A percentile compares a stretch with the other conserved stretches of the same genome.
Conservation (phyloP, 1,284 basidiomycete genomes). For the Boletellus deceptivus region DNA sequence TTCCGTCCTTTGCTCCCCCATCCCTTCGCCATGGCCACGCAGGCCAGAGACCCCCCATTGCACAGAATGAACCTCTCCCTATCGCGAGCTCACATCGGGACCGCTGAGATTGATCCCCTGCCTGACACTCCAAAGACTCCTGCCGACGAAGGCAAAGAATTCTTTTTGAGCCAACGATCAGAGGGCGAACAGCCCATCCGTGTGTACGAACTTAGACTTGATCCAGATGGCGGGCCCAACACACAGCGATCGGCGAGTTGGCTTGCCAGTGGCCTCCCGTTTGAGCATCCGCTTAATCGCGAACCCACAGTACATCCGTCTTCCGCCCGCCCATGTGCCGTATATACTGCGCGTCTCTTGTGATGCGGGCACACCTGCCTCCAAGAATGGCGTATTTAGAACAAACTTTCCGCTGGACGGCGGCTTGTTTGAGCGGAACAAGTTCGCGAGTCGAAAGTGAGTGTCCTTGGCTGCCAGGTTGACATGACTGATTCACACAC, state of each 20-base stretch:
- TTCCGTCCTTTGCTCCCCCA: not conserved
- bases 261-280: not conserved
- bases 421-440: conserved; percentile 76
- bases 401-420: conserved; percentile 95
- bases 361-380: conserved; percentile 84
- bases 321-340: conserved; percentile 86
- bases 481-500: conserved; percentile 11
- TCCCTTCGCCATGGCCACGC: conserved; percentile 9
- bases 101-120: not conserved
- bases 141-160: conserved; percentile 87
- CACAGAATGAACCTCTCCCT: conserved; percentile 14
- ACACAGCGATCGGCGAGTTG: conserved; percentile 76
- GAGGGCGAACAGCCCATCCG: conserved; percentile 64
- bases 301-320: conserved; percentile 78
- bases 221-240: conserved; percentile 86
- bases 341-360: conserved; percentile 89
- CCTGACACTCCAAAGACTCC: conserved; percentile 73
- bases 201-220: conserved; percentile 83
- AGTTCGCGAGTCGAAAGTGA: conserved; percentile 76
- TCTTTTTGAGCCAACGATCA: conserved; percentile 64
- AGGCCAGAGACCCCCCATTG: not conserved
- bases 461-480: not conserved
- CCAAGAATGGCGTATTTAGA: conserved; percentile 86
- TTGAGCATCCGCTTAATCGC: conserved; percentile 9
- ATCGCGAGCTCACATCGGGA: conserved; percentile 9